phyloP scores from a whole-genome alignment of 306 rosid genomes.

The Pueraria montana region DNA sequence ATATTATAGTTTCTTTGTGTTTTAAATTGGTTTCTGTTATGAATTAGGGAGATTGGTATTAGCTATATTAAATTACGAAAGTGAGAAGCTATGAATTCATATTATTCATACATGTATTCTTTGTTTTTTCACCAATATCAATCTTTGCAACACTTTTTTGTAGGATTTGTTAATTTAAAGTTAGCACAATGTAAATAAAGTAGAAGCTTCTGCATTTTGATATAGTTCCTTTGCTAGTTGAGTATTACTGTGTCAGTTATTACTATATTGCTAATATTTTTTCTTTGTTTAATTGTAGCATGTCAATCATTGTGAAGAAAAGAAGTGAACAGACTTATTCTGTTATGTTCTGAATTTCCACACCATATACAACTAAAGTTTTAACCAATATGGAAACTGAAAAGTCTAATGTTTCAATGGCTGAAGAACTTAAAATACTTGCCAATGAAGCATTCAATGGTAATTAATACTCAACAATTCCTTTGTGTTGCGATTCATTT shows the following conservation, averaged over 20 bases:
- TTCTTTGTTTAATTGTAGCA: constrained; percentile 41
- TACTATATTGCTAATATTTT: constrained; percentile 23
- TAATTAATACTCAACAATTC: constrained; percentile 44
- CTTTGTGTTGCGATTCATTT: constrained; percentile 22
- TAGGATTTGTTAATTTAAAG: constrained; percentile 7
- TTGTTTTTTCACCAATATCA: constrained; percentile 2
- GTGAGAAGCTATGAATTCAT: not conserved
- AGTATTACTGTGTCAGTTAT: not conserved
- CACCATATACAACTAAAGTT: constrained; percentile 45
- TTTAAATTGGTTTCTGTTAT: not conserved
- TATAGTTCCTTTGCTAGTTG: not conserved
- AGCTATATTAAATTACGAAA: not conserved
- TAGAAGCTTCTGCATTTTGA: constrained; percentile 13
- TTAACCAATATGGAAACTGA: constrained; percentile 68
- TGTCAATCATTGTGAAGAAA: constrained; percentile 41
- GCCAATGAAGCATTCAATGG: constrained; percentile 94
- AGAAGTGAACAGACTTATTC: constrained; percentile 39
- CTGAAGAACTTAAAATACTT: constrained; percentile 81
- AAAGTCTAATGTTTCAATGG: constrained; percentile 62
- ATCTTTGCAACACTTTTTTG: constrained; percentile 7
- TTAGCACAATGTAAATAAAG: not conserved
- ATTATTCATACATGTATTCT: not conserved
- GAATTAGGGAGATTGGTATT: constrained; percentile 23
- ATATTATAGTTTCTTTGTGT: constrained; percentile 11
- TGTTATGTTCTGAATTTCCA: constrained; percentile 53